Evolutionary conservation across 2,329 filamentous ascomycete species (phyloP).

Genomic region (Aspergillus sp.): DNA sequence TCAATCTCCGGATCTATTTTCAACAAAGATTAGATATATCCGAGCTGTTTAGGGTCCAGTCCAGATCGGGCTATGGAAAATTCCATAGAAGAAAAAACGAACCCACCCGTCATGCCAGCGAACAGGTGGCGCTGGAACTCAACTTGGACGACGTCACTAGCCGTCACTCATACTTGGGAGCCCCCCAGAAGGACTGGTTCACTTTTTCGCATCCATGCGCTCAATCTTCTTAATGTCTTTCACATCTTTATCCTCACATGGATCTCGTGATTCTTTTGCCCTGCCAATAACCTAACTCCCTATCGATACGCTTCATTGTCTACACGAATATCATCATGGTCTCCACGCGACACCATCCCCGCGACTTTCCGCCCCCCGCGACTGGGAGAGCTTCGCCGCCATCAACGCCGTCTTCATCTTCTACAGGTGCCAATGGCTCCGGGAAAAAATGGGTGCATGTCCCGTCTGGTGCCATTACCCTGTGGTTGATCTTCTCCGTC

Average conservation of each 20-base stretch:
- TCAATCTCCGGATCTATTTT: background rate
- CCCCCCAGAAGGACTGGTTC: background rate
- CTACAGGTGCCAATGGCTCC: conserved; percentile 19
- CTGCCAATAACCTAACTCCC: background rate
- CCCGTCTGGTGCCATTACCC: conserved; percentile 60
- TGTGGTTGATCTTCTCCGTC: conserved; percentile 74
- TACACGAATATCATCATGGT: conserved; percentile 47
- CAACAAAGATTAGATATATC: background rate
- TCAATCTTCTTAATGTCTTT: background rate
- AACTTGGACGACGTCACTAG: conserved; percentile 15
- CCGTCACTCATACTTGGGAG: conserved; percentile 6
- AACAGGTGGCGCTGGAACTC: background rate
- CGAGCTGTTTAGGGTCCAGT: background rate
- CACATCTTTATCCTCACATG: background rate
- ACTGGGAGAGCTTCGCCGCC: conserved; percentile 28
- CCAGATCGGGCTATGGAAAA: background rate
- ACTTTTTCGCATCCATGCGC: background rate
- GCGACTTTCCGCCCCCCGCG: conserved; percentile 48
- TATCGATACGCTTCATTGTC: background rate
- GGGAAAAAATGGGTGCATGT: conserved; percentile 57
- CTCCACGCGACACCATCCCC: conserved; percentile 58
- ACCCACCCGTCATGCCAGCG: background rate
- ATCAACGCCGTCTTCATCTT: conserved; percentile 20
- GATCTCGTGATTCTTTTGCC: background rate
- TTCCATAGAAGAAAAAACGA: background rate